Conservation (phyloP, 192 early-diverging fungal species). For the Linnemannia exigua region DNA sequence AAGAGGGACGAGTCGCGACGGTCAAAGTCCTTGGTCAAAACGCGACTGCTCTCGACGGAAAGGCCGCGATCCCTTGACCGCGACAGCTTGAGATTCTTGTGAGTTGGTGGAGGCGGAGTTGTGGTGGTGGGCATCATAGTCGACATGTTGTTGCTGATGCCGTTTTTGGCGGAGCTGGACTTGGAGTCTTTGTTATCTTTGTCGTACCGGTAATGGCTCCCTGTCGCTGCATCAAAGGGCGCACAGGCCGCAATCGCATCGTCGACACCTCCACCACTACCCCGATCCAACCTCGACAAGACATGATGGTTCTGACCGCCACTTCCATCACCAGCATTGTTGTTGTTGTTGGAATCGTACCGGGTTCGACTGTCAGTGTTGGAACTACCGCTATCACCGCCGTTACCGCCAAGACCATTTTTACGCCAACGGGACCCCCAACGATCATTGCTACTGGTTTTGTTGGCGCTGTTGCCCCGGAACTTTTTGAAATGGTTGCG, state of each 20-base stretch:
- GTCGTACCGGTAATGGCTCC: background rate
- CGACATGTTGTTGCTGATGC: too few relatives aligned
- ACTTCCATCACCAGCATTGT: background rate
- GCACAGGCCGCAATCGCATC: background rate
- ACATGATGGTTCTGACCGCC: background rate
- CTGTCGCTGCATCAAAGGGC: background rate
- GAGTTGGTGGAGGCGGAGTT: background rate
- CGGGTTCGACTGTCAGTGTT: background rate
- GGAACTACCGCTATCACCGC: background rate
- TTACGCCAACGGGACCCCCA: background rate
- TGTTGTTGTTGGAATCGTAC: background rate
- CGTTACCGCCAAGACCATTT: background rate
- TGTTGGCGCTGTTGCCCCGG: constrained; percentile 7
- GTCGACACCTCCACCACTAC: background rate
- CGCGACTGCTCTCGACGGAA: constrained; percentile 41
- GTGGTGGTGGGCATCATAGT: background rate
- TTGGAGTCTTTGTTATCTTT: background rate
- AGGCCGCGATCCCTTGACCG: constrained; percentile 13
- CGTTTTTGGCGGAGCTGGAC: too few relatives aligned
- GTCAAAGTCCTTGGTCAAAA: constrained; percentile 36
- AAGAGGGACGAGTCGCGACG: constrained; percentile 17
- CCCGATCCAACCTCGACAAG: background rate
- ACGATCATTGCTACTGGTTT: background rate
- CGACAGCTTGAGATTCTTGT: constrained; percentile 19
- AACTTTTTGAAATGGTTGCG: constrained; percentile 31